Conservation (phyloP, 306 rosid genomes). For the Trifolium subterraneum region DNA sequence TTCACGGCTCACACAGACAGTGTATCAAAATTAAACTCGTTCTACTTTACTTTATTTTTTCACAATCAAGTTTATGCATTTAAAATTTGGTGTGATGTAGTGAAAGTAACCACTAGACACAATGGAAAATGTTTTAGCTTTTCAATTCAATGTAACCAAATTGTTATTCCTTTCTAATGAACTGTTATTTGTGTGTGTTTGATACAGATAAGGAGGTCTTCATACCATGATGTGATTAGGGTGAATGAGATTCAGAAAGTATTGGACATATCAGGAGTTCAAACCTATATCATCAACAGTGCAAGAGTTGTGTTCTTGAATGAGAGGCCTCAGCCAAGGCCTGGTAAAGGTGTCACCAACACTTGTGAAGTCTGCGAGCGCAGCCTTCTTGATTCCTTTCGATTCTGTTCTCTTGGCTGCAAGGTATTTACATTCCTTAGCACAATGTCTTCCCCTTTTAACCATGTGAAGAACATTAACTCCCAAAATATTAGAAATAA, state of each 20-base stretch:
- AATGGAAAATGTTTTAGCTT: background rate
- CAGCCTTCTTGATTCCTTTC: constrained; percentile 88
- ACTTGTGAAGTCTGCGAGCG: constrained; percentile 97
- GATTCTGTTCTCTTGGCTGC: constrained; percentile 95
- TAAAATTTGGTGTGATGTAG: background rate
- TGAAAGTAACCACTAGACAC: no score
- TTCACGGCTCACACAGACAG: no score
- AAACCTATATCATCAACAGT: constrained; percentile 50
- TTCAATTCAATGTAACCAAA: constrained; percentile 32
- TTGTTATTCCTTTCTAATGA: constrained; percentile 16
- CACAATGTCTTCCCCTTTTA: background rate
- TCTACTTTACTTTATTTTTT: background rate
- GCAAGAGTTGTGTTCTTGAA: constrained; percentile 49
- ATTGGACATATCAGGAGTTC: constrained; percentile 83
- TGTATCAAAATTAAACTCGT: no score
- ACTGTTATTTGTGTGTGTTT: background rate
- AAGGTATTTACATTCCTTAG: constrained; percentile 60
- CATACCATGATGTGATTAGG: constrained; percentile 93
- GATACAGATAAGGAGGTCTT: constrained; percentile 89
- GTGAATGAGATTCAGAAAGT: constrained; percentile 95
- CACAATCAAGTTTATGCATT: background rate
- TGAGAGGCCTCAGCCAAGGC: constrained; percentile 48
- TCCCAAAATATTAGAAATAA: background rate
- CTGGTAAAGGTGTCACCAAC: constrained; percentile 78
- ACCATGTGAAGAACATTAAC: background rate